Percentiles rank a stretch among this genome's conserved stretches.
Evolutionary conservation across 768 basidiomycete species (phyloP).

Genomic region (Mycena amicta): DNA sequence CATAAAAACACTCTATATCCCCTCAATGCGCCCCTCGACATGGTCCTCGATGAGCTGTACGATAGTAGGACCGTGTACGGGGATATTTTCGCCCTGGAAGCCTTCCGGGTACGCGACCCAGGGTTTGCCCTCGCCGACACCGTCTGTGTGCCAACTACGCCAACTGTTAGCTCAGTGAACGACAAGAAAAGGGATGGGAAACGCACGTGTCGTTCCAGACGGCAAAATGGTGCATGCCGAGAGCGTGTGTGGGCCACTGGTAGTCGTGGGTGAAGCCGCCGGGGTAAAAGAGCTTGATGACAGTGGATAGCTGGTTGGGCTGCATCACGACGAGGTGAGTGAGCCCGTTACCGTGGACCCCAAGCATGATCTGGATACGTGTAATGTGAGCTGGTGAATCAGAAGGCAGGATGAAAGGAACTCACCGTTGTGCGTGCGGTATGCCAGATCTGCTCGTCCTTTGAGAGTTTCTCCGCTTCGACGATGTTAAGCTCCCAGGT

Average conservation of each 20-base stretch:
- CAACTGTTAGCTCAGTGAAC: background rate
- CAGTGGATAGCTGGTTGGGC: conserved; percentile 66
- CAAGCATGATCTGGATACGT: conserved; percentile 64
- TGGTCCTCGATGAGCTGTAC: conserved; percentile 74
- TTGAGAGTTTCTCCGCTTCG: conserved; percentile 62
- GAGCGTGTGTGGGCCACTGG: conserved; percentile 73
- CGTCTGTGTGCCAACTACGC: conserved; percentile 37
- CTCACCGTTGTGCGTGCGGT: conserved; percentile 71
- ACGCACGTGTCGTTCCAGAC: conserved; percentile 81
- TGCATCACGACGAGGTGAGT: conserved; percentile 86
- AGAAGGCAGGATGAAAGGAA: conserved; percentile 7
- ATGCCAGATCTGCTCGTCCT: conserved; percentile 73
- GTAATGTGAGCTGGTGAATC: background rate
- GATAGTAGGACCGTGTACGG: conserved; percentile 65
- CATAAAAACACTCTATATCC: too few relatives aligned
- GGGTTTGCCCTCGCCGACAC: conserved; percentile 34
- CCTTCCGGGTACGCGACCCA: conserved; percentile 72
- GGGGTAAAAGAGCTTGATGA: conserved; percentile 84
- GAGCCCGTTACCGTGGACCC: conserved; percentile 79
- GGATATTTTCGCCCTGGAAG: conserved; percentile 78
- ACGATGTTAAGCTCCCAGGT: conserved; percentile 65
- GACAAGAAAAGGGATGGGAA: too few relatives aligned
- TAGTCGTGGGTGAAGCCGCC: conserved; percentile 84
- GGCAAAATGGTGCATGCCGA: conserved; percentile 73
- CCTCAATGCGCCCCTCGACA: conserved; percentile 33